Evolutionary conservation across 2,329 filamentous ascomycete genomes (phyloP), one percentile per base, ranked within the genome.

Genomic region (Rhinocladiella similis): DNA sequence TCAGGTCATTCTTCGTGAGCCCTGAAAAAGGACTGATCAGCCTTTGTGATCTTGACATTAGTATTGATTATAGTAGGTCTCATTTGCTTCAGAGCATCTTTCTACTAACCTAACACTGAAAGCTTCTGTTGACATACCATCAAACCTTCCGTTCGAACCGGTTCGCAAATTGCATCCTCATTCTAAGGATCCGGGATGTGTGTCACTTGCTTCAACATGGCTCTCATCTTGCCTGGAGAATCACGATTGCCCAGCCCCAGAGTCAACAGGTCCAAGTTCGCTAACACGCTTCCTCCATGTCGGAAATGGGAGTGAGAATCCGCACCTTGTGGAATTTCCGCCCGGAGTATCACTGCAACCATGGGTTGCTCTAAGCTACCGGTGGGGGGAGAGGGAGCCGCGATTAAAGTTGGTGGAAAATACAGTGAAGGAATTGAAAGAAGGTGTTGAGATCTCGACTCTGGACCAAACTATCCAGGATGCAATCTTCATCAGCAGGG

Each of bases 131-230:
- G n/a, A 43, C n/a, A 12, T 43, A 18, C n/a, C 39, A 3, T 16
- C n/a, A 43, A 18, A 43, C n/a, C n/a, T 43, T 19, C 39, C 39
- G 19, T 43, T 43, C n/a, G 19, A 43, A 18, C 39, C 39, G 18
- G 5, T 43, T 19, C 10, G n/a, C 39, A 43, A 19, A 43, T 20
- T 43, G 39, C n/a, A 43, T 43, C 19, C 14, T 12, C 14, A 43
- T 19, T 18, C 39, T 43, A 19, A 43, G 10, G 39, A 43, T 43
- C 39, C 13, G 5, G 22, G 22, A 9, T 36, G 47, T 35, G 27
- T 49, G 25, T 25, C 47, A 27, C 47, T 49, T 35, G 47, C 27
- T 36, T 49, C 47, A 49, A 35, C 27, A 38, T 49, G 25, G 39
- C 39, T 43, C 19, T 10, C 39, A 43, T 43, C 39, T 43, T 43